Base-by-base conservation (phyloP, 2,329 filamentous ascomycete species). In the Nemania sp. region DNA sequence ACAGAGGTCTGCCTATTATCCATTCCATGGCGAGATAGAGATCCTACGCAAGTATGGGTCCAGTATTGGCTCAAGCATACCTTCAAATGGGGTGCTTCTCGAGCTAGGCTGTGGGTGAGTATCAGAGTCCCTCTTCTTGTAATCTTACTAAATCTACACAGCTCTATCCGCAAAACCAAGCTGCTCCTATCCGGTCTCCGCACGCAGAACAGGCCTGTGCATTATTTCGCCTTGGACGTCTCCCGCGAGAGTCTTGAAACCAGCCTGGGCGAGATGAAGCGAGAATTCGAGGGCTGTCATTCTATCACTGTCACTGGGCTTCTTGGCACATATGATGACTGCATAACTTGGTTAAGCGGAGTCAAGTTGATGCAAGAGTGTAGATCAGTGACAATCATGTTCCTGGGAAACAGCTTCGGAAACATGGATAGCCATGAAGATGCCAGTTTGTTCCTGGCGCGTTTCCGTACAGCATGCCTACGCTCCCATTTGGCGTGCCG, bases 251-350 rank as follows among this genome's bases (percentile, higher is more conserved):
- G 49, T 12, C 59, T 62, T 12, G 9, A 39, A 5, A 12, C 45
- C 13, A 58, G 39, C 17, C n/a, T 62, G 5, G 11, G 3, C 0
- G 39, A 62, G 40, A n/a, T 62, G 3, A 29, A 29, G 18, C 12
- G 35, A 25, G 2, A n/a, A 20, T 62, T 58, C 11, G 32, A 40
- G 15, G 46, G 32, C 45, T 54, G 43, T 29, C 18, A 15, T 4
- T 51, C 12, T 20, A 58, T 62, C 49, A 47, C 37, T 3, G 54
- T 62, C 29, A 54, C 59, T 1, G 59, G 59, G 29, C 54, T 62
- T 13, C 47, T 62, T 1, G 54, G 59, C 39, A 62, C 59, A 9
- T 58, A 62, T 20, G 59, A 62, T 25, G 59, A 62, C 34, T 54
- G 59, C 35, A 7, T 62, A 21, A 35, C 45, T 1, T 62, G 59